Evolutionary conservation across 1,284 basidiomycete genomes (phyloP).

Genomic region (Pisolithus thermaeus): DNA sequence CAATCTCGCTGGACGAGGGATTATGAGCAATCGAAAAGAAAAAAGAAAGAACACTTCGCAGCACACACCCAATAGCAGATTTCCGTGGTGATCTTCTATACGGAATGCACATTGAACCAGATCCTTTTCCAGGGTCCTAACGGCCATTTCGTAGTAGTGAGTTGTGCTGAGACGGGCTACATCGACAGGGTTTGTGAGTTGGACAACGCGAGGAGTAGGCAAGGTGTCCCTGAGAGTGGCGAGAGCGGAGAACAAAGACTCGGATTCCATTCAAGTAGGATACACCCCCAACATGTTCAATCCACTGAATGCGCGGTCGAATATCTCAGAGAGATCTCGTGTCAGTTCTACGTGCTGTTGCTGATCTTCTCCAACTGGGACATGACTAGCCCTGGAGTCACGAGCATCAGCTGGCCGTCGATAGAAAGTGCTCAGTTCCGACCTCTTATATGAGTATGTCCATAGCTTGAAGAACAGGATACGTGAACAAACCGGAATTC

Average conservation of each 20-base stretch:
- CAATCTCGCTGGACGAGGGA: too few relatives aligned
- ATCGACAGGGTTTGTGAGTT: conserved; percentile 15
- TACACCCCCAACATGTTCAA: conserved; percentile 3
- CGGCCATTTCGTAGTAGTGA: conserved; percentile 10
- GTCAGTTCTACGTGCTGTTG: conserved; percentile 89
- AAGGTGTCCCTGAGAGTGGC: conserved; percentile 6
- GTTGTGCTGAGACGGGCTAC: conserved; percentile 13
- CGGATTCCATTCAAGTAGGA: conserved; percentile 8
- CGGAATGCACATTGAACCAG: conserved; percentile 9
- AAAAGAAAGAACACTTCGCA: too few relatives aligned
- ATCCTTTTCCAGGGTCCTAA: conserved; percentile 7
- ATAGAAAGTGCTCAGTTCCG: conserved; percentile 13
- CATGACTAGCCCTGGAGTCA: conserved; percentile 70
- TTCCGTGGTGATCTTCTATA: conserved; percentile 21
- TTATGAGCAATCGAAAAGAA: too few relatives aligned
- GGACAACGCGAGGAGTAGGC: conserved; percentile 21
- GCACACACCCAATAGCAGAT: conserved; percentile 5
- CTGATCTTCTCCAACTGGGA: conserved; percentile 95
- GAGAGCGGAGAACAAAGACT: conserved; percentile 11
- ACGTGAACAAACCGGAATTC: conserved; percentile 83
- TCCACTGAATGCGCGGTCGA: conserved; percentile 62
- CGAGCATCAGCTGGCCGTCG: conserved; percentile 1
- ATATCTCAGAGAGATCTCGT: conserved; percentile 77
- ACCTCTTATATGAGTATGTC: conserved; percentile 89
- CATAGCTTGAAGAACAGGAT: conserved; percentile 91